Evolutionary conservation across 140 eudicot species (phyloP).

Genomic region (Flaveria floridana): DNA sequence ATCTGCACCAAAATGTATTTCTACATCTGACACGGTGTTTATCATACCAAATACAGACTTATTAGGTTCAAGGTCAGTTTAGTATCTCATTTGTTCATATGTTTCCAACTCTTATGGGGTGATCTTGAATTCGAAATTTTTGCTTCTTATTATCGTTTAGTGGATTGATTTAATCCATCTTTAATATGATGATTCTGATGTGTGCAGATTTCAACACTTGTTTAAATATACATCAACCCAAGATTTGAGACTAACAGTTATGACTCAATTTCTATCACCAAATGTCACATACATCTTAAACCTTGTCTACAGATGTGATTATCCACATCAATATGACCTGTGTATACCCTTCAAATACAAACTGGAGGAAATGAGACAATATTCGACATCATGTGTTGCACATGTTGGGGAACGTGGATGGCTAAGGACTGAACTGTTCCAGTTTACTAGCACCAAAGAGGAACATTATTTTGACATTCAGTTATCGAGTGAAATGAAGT

Average conservation of each 20-base stretch:
- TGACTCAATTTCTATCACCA: slow-evolving; percentile 17
- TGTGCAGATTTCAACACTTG: slow-evolving; percentile 13
- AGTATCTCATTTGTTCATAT: not conserved
- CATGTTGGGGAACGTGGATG: not conserved
- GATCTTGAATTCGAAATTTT: no score
- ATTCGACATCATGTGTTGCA: not conserved
- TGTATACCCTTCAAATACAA: slow-evolving; percentile 12
- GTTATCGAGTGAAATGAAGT: not conserved
- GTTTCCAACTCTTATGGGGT: not conserved
- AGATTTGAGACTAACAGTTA: not conserved
- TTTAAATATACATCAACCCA: not conserved
- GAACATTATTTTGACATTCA: slow-evolving; percentile 15
- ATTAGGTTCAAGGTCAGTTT: slow-evolving; percentile 16
- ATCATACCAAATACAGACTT: not conserved
- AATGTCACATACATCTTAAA: slow-evolving; percentile 26
- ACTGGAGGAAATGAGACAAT: not conserved
- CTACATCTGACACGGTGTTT: not conserved
- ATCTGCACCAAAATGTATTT: not conserved
- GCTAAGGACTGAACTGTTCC: slow-evolving; percentile 16
- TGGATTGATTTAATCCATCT: not conserved
- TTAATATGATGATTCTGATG: not conserved
- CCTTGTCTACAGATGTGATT: not conserved
- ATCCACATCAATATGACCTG: not conserved
- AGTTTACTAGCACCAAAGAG: slow-evolving; percentile 14
- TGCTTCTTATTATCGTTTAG: not conserved